phyloP scores from a whole-genome alignment of 352 stramenopile genomes.

The Globisporangium sylvaticum region DNA sequence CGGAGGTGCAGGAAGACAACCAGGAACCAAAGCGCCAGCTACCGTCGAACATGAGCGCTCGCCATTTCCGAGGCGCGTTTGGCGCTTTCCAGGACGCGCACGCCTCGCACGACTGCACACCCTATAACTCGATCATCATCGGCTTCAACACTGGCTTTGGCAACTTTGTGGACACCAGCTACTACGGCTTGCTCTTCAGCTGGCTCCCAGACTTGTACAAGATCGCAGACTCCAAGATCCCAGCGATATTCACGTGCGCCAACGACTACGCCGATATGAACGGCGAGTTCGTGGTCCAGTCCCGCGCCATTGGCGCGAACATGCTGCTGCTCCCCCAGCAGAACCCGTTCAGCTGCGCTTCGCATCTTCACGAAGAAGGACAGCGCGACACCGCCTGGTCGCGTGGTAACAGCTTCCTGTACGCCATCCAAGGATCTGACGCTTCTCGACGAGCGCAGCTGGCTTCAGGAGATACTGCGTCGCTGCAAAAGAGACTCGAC shows the following conservation, averaged over 20 bases:
- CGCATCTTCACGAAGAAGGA: slow-evolving; percentile 68
- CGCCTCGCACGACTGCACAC: slow-evolving; percentile 25
- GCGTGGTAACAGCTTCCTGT: slow-evolving; percentile 67
- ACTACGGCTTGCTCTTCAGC: slow-evolving; percentile 56
- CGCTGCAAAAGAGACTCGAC: slow-evolving; percentile 44
- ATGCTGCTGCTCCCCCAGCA: slow-evolving; percentile 62
- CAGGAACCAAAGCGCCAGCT: slow-evolving; percentile 1
- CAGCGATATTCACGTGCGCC: slow-evolving; percentile 66
- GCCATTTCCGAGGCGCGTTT: slow-evolving; percentile 48
- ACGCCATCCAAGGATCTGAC: slow-evolving; percentile 49
- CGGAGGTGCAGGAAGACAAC: slow-evolving; percentile 32
- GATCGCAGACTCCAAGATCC: slow-evolving; percentile 49
- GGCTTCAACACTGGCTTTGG: slow-evolving; percentile 79
- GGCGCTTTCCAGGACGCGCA: slow-evolving; percentile 38
- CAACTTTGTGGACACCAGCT: slow-evolving; percentile 62
- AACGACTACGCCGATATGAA: slow-evolving; percentile 82
- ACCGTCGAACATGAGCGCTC: slow-evolving; percentile 26
- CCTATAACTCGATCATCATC: slow-evolving; percentile 47
- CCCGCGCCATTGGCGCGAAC: slow-evolving; percentile 50
- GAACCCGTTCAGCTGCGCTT: slow-evolving; percentile 71
- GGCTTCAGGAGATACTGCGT: slow-evolving; percentile 19
- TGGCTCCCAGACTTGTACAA: slow-evolving; percentile 64
- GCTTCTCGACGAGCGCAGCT: slow-evolving; percentile 22
- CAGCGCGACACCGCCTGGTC: slow-evolving; percentile 62
- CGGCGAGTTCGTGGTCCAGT: slow-evolving; percentile 70